Evolutionary conservation across 2,329 filamentous ascomycete species (phyloP).

Genomic region (Neopestalotiopsis rosae): DNA sequence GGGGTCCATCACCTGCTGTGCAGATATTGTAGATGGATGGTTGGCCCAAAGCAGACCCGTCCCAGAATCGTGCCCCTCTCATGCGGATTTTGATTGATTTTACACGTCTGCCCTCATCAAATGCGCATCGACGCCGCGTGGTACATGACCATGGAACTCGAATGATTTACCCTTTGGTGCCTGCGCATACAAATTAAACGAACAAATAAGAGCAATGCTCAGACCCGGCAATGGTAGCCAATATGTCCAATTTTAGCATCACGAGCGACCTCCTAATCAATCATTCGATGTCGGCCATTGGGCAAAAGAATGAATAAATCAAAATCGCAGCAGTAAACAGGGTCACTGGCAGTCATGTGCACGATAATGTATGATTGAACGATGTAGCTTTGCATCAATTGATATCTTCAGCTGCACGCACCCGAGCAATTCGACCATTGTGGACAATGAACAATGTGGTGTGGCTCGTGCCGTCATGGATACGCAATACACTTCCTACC

Average conservation of each 20-base stretch:
- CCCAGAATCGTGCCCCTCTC: too few relatives aligned
- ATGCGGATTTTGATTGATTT: too few relatives aligned
- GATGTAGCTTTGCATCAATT: background rate
- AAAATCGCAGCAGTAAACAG: background rate
- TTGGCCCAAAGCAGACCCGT: too few relatives aligned
- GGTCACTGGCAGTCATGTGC: background rate
- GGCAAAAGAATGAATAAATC: background rate
- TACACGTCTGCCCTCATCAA: background rate
- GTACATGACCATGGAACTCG: background rate
- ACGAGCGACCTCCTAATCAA: background rate
- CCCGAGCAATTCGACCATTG: background rate
- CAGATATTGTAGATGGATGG: too few relatives aligned
- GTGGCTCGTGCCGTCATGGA: background rate
- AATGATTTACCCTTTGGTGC: background rate
- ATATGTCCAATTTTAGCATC: constrained; percentile 17
- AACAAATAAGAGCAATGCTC: background rate
- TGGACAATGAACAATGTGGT: background rate
- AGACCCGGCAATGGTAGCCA: background rate
- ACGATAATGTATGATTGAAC: constrained; percentile 8
- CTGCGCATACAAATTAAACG: background rate
- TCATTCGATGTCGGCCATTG: background rate
- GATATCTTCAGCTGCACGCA: background rate
- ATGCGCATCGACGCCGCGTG: background rate
- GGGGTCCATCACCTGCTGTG: background rate
- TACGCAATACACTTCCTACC: background rate